These are phyloP conservation scores for Penicillium sp. DNA, from an alignment of 2,329 filamentous ascomycete species.

Conservation along the genomic window DNA sequence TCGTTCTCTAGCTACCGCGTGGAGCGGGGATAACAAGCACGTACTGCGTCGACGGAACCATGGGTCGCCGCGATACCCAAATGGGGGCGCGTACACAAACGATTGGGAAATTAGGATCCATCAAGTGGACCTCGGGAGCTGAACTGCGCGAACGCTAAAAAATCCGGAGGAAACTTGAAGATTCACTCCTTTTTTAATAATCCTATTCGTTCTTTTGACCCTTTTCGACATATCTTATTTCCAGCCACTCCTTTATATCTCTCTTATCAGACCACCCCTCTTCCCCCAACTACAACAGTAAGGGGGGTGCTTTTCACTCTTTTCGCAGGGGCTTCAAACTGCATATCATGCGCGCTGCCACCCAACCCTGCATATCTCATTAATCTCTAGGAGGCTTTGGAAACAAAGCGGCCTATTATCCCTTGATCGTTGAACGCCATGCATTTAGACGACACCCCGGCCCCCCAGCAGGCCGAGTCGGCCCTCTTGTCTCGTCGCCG, in stretches of 20 bases:
- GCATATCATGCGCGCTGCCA: conserved; percentile 31
- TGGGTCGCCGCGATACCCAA: conserved; percentile 5
- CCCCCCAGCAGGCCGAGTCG: conserved; percentile 24
- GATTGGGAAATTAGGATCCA: conserved; percentile 23
- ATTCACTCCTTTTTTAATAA: neutral
- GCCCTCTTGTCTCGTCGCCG: conserved; percentile 33
- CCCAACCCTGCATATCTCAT: conserved; percentile 25
- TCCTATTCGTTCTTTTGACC: neutral
- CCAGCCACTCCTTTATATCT: conserved; percentile 1
- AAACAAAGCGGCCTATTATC: neutral
- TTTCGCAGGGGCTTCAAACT: conserved; percentile 13
- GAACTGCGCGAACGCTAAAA: conserved; percentile 17
- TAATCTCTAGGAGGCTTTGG: conserved; percentile 11
- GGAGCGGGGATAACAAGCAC: neutral
- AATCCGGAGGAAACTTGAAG: neutral
- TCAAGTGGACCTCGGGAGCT: conserved; percentile 15
- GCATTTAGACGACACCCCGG: conserved; percentile 28
- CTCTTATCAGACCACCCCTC: neutral
- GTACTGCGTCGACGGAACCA: neutral
- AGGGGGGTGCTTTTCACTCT: conserved; percentile 8
- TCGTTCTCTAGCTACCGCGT: neutral
- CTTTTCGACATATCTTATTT: neutral
- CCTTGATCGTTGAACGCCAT: conserved; percentile 31
- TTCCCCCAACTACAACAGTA: conserved; percentile 7
- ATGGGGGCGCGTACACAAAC: conserved; percentile 6